These are phyloP conservation scores for Glomus cerebriforme DNA, from an alignment of 192 early-diverging fungal genomes.

Conservation along the genomic window DNA sequence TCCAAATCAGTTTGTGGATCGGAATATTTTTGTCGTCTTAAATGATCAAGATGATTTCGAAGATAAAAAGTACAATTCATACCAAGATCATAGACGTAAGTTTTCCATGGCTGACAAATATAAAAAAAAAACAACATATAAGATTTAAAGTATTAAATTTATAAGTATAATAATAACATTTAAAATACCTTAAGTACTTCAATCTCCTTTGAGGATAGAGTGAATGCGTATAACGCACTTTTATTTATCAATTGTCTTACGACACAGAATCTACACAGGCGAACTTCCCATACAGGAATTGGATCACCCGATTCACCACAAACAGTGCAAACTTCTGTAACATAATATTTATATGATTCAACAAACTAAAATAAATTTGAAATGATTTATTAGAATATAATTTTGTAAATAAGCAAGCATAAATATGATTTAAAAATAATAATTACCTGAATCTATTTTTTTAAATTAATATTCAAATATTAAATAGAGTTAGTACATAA, in stretches of 20 bases:
- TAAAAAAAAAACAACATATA: too few relatives aligned
- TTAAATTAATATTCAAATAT: too few relatives aligned
- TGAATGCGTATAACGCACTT: slow-evolving; percentile 25
- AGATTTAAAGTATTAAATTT: too few relatives aligned
- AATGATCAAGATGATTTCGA: slow-evolving; percentile 25
- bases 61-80: slow-evolving; percentile 33
- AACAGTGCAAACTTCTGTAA: slow-evolving; percentile 29
- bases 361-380: slow-evolving; percentile 20
- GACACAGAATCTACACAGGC: slow-evolving; percentile 29
- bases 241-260: slow-evolving; percentile 30
- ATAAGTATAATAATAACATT: neutral
- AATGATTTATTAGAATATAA: neutral
- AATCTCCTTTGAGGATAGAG: slow-evolving; percentile 17
- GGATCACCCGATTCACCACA: slow-evolving; percentile 28
- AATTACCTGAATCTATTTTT: slow-evolving; percentile 24
- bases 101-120: slow-evolving; percentile 20
- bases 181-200: slow-evolving; percentile 28
- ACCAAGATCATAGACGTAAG: slow-evolving; percentile 32
- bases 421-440: neutral
- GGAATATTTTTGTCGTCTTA: slow-evolving; percentile 27
- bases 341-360: slow-evolving; percentile 32
- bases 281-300: slow-evolving; percentile 34
- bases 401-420: neutral
- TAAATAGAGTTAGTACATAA: neutral
- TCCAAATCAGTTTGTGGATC: slow-evolving; percentile 10